A percentile compares a stretch with the other conserved stretches of the same genome.
Evolutionary conservation across 768 basidiomycete genomes (phyloP).

Genomic region (Lactifluus piperatus): DNA sequence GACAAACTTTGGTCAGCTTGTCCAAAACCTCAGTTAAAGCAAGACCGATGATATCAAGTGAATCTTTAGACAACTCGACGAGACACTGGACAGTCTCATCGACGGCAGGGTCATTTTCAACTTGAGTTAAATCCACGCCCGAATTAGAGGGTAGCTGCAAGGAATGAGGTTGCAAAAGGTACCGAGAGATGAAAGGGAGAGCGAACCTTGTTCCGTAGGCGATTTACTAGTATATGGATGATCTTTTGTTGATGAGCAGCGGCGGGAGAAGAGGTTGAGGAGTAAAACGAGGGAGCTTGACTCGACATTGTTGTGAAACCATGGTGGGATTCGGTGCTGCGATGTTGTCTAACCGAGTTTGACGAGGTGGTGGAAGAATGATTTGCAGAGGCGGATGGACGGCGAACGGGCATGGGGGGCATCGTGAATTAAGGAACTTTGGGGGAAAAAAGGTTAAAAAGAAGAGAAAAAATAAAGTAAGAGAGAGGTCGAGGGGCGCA

Average conservation of each 20-base stretch:
- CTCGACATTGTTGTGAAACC: slow-evolving; percentile 16
- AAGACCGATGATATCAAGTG: slow-evolving; percentile 73
- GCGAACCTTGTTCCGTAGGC: slow-evolving; percentile 72
- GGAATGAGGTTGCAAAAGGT: slow-evolving; percentile 5
- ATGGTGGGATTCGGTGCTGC: slow-evolving; percentile 48
- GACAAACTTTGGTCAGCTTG: slow-evolving; percentile 59
- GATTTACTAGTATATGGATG: slow-evolving; percentile 68
- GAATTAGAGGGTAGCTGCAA: slow-evolving; percentile 78
- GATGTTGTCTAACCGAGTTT: slow-evolving; percentile 43
- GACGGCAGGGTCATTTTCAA: slow-evolving; percentile 70
- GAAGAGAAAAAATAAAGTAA: not conserved
- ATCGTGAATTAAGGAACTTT: not conserved
- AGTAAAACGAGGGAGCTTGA: slow-evolving; percentile 27
- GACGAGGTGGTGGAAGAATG: slow-evolving; percentile 28
- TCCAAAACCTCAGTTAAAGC: slow-evolving; percentile 72
- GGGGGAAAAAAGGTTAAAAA: too few species aligned
- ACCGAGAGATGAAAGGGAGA: not conserved
- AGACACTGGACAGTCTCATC: slow-evolving; percentile 72
- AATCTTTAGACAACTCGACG: slow-evolving; percentile 69
- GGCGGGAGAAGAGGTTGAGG: slow-evolving; percentile 24
- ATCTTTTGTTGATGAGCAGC: slow-evolving; percentile 72
- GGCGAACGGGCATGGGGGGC: slow-evolving; percentile 41
- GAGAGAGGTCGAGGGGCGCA: not conserved
- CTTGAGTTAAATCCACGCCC: slow-evolving; percentile 57
- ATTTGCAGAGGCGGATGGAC: slow-evolving; percentile 53